Base-by-base conservation (phyloP, 2,329 filamentous ascomycete genomes). In the Magnaporthiopsis poae region DNA sequence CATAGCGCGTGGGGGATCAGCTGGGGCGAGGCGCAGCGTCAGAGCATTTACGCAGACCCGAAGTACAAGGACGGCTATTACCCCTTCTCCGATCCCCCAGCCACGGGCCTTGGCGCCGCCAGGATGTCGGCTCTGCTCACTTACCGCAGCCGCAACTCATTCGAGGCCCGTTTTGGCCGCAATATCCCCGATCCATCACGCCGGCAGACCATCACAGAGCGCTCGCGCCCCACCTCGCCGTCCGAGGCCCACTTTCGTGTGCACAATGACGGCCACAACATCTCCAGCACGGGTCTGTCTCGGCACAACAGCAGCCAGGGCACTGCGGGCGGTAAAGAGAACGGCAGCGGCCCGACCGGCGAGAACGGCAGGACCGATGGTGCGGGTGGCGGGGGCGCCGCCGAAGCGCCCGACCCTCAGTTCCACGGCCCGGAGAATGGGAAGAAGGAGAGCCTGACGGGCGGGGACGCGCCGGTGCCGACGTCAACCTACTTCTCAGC, bases 41-140 rank as follows among this genome's bases (percentile, higher is more conserved):
- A 95, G 78, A 93, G 90, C 82, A 98, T 99, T 75, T 99, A 98
- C 79, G 93, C 92, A 59, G 95, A 99, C 75, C 95, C 95, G 39
- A 98, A 97, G 80, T 99, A 99, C 77, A 92, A 97, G 69, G 93
- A 98, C 73, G 95, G 95, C 61, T 98, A 97, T 79, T 99, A 98
- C 75, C 74, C 87, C 0, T 96, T 95, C 72, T 84, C 90, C 39
- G 92, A 98, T 71, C 93, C 93, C 46, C 95, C 95, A 0, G 82
- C 88, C 0, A 90, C 92, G 0, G 95, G 95, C 0, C 85, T 99
- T 2, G 92, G 93, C 15, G 95, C 95, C 9, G 95, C 95, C 33
- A 92, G 95, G 73, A 99, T 99, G 95, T 92, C 93, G 67, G 95
- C 95, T 1, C 85, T 99, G 56, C 82, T 99, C 72, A 99, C 95